Evolutionary conservation across 768 basidiomycete genomes (phyloP).

Genomic region (Tulasnella sp.): DNA sequence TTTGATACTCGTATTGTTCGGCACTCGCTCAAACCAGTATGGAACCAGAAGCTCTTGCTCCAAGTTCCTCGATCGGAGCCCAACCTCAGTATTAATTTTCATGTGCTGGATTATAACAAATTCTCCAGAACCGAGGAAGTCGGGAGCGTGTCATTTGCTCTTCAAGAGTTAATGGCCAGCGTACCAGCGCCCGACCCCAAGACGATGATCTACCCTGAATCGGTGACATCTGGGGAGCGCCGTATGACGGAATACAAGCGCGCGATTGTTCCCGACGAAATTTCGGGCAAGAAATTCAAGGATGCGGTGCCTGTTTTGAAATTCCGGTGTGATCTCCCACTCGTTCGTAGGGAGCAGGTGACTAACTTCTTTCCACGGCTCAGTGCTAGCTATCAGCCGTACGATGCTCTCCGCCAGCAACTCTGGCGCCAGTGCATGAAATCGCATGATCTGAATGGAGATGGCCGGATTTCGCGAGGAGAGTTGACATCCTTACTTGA

Average conservation of each 20-base stretch:
- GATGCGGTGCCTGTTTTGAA: constrained; percentile 60
- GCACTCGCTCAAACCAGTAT: constrained; percentile 78
- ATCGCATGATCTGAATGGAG: constrained; percentile 89
- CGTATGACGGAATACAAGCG: constrained; percentile 73
- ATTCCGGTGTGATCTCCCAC: constrained; percentile 50
- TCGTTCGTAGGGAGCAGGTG: neutral
- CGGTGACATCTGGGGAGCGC: constrained; percentile 49
- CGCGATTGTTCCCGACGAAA: constrained; percentile 57
- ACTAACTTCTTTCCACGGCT: constrained; percentile 27
- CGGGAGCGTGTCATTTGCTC: constrained; percentile 69
- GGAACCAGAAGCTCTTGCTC: constrained; percentile 95
- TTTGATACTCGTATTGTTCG: constrained; percentile 89
- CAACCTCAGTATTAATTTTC: constrained; percentile 69
- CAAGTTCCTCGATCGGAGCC: constrained; percentile 88
- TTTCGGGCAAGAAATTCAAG: constrained; percentile 66
- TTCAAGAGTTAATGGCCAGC: constrained; percentile 63
- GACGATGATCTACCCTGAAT: constrained; percentile 54
- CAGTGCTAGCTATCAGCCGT: constrained; percentile 77
- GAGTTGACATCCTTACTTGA: constrained; percentile 95
- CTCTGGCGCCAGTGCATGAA: constrained; percentile 88
- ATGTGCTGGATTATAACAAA: constrained; percentile 96
- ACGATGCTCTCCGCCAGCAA: constrained; percentile 80
- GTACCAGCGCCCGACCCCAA: constrained; percentile 59
- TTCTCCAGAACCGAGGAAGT: constrained; percentile 83
- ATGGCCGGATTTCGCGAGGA: constrained; percentile 64